Evolutionary conservation across 805 yeast genomes (phyloP), one percentile per base, ranked within the genome.

Genomic region (Candida insectalens): DNA sequence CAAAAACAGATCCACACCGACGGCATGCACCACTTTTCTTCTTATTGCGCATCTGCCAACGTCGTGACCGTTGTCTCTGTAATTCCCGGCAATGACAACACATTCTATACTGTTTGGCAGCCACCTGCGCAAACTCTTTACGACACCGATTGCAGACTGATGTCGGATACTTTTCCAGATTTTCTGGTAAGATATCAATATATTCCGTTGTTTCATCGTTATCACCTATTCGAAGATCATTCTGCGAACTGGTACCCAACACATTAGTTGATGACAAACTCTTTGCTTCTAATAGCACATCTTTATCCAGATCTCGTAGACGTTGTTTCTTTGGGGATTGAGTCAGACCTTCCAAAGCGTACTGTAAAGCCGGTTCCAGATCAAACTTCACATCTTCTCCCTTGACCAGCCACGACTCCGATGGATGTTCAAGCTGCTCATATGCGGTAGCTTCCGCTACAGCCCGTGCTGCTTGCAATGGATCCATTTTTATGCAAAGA

Each of bases 21-120:
- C 80, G 62, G 46, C 84, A 77, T 4, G 73, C 78, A 6, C 82
- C 82, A 19, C 60, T 63, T 42, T 71, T 76, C 41, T 64, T 66
- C 43, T 71, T 74, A 4, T 80, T 75, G 41, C 67, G 68, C 47
- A 60, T 57, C 46, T 76, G 83, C 83, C 83, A 77, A 40, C 80
- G 59, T 39, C 77, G 57, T 4, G 77, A 67, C 39, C 83, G 54
- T 48, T 73, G 74, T 32, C 83, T 54, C 49, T 77, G 84, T 32
- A 74, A 52, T 33, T 69, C 76, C 25, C 83, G 65, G 47, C 84
- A 77, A 46, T 74, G 83, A 20, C 67, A 67, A 48, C 84, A 77
- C 34, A 75, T 55, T 47, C 73, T 74, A 55, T 51, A 77, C 12
- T 58, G 52, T 45, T 67, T 69, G 53, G 67, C 44, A 34, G 59